phyloP scores from a whole-genome alignment of 495 filamentous ascomycete genomes.

The Penicillium alfredii region DNA sequence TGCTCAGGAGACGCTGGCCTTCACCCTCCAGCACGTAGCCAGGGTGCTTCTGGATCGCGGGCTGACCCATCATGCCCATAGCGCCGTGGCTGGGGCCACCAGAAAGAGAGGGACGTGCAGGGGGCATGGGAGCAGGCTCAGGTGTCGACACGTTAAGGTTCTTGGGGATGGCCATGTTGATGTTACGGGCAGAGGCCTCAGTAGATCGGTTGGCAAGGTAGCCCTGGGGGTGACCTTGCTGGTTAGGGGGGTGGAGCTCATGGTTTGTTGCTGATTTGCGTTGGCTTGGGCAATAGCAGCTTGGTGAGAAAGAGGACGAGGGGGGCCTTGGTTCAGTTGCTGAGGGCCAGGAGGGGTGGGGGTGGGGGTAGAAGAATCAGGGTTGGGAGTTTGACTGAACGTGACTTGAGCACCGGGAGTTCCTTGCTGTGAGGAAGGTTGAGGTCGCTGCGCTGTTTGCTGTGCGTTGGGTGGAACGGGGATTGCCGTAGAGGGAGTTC shows the following conservation, averaged over 20 bases:
- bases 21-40: slow-evolving; percentile 80
- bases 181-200: slow-evolving; percentile 43
- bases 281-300: slow-evolving; percentile 55
- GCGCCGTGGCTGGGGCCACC: slow-evolving; percentile 66
- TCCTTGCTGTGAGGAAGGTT: slow-evolving; percentile 31
- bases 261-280: slow-evolving; percentile 30
- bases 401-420: slow-evolving; percentile 35
- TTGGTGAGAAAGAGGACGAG: slow-evolving; percentile 56
- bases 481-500: slow-evolving; percentile 40
- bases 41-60: slow-evolving; percentile 74
- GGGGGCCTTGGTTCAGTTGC: slow-evolving; percentile 44
- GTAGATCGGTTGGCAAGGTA: slow-evolving; percentile 44
- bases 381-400: slow-evolving; percentile 31
- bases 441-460: slow-evolving; percentile 44
- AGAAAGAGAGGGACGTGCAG: slow-evolving; percentile 69
- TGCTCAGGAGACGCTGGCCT: slow-evolving; percentile 81
- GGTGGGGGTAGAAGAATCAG: slow-evolving; percentile 38
- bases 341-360: slow-evolving; percentile 35
- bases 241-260: slow-evolving; percentile 28
- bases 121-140: slow-evolving; percentile 62
- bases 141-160: slow-evolving; percentile 64
- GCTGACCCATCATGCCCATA: slow-evolving; percentile 77
- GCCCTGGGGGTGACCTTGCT: slow-evolving; percentile 49
- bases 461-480: slow-evolving; percentile 35
- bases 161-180: slow-evolving; percentile 73